Conservation (phyloP, 2,329 filamentous ascomycete genomes). For the Diaporthe citrichinensis region DNA sequence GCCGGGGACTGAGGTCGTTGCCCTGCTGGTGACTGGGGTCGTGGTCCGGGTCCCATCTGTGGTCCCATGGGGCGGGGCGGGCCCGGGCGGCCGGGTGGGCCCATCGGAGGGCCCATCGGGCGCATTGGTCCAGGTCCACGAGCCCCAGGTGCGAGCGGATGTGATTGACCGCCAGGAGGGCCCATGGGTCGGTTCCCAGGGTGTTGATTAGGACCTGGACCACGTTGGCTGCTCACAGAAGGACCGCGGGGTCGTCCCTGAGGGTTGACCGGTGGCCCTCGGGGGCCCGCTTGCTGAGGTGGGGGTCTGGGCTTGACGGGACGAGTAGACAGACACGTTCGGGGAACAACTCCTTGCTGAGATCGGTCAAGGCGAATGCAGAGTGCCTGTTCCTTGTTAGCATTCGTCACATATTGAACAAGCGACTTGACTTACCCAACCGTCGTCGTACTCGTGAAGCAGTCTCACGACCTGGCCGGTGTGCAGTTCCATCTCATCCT, state of each 20-base stretch:
- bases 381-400: conserved; percentile 73
- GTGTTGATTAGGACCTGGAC: conserved; percentile 53
- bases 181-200: conserved; percentile 57
- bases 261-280: conserved; percentile 69
- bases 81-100: conserved; percentile 52
- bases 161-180: conserved; percentile 52
- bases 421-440: conserved; percentile 80
- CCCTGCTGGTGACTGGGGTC: conserved; percentile 60
- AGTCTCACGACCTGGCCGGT: conserved; percentile 89
- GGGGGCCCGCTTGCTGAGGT: conserved; percentile 61
- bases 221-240: conserved; percentile 56
- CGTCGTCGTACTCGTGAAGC: conserved; percentile 97
- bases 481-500: conserved; percentile 87
- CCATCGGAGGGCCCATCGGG: conserved; percentile 60
- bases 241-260: conserved; percentile 52
- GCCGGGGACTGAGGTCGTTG: conserved; percentile 54
- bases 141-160: conserved; percentile 52
- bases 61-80: conserved; percentile 47
- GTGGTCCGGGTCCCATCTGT: conserved; percentile 50
- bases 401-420: not conserved
- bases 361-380: conserved; percentile 92
- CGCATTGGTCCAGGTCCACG: conserved; percentile 46
- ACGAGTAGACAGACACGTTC: conserved; percentile 92
- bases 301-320: conserved; percentile 87
- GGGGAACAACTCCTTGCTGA: conserved; percentile 91